Conservation (phyloP, 257 asterid genomes). For the Solanum acaule region DNA sequence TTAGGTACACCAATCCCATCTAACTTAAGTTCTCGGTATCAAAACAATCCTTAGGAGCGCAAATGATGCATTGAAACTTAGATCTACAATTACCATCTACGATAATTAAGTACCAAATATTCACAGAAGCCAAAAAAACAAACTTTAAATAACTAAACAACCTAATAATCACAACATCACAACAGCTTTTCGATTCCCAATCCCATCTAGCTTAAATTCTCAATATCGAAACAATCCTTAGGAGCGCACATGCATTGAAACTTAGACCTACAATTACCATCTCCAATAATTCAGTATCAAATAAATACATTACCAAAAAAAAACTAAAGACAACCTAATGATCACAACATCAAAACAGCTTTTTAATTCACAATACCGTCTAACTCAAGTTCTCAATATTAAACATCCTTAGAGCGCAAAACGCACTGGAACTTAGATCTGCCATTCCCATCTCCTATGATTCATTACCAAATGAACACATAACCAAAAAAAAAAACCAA, state of each 20-base stretch:
- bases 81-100: not conserved
- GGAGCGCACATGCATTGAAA: not conserved
- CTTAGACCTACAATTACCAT: not conserved
- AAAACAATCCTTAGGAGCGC: not conserved
- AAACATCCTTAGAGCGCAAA: not conserved
- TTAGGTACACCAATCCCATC: not conserved
- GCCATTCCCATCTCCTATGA: not conserved
- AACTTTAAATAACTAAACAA: not conserved
- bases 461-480: not conserved
- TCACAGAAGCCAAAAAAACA: no score
- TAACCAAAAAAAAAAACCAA: not conserved
- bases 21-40: not conserved
- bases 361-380: not conserved
- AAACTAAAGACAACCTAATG: not conserved
- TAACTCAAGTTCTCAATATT: not conserved
- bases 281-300: not conserved
- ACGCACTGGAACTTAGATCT: not conserved
- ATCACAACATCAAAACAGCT: not conserved
- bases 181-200: not conserved
- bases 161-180: not conserved
- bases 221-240: not conserved
- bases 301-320: not conserved
- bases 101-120: not conserved
- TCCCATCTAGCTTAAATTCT: not conserved
- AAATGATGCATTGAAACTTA: not conserved